Percentiles rank a stretch among this genome's conserved stretches.
phyloP scores from a whole-genome alignment of 2,329 filamentous ascomycete genomes.

The Nigrograna mackinnonii region DNA sequence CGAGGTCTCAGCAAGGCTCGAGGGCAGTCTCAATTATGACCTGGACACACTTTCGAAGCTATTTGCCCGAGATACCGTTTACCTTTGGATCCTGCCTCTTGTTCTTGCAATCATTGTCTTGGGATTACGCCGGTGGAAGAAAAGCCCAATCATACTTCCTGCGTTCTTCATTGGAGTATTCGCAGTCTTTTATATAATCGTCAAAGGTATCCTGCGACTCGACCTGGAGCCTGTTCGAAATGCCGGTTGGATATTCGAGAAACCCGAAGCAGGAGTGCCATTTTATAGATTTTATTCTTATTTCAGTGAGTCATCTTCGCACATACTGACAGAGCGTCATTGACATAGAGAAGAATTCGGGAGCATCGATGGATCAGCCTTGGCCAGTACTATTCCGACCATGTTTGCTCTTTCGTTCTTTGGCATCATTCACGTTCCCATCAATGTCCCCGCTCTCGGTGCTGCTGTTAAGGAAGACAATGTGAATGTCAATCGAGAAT shows the following conservation, averaged over 20 bases:
- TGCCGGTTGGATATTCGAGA: constrained; percentile 88
- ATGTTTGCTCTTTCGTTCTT: constrained; percentile 99
- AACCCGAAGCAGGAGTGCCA: constrained; percentile 80
- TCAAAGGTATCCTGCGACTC: constrained; percentile 69
- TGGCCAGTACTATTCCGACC: constrained; percentile 83
- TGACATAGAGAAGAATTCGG: constrained; percentile 65
- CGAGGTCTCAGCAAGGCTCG: constrained; percentile 87
- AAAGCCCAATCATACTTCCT: constrained; percentile 84
- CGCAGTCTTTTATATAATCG: constrained; percentile 76
- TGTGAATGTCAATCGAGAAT: constrained; percentile 84
- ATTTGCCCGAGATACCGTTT: constrained; percentile 71
- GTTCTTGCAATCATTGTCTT: constrained; percentile 76
- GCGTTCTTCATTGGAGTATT: constrained; percentile 83
- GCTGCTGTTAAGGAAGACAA: constrained; percentile 92
- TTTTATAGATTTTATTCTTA: constrained; percentile 99
- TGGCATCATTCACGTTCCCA: constrained; percentile 93
- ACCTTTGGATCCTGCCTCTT: constrained; percentile 83
- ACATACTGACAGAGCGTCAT: constrained; percentile 3
- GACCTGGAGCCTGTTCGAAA: constrained; percentile 69
- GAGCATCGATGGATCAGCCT: constrained; percentile 79
- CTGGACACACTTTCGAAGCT: constrained; percentile 75
- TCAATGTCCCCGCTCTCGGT: constrained; percentile 93
- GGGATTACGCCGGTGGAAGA: constrained; percentile 73
- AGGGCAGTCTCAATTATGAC: constrained; percentile 83
- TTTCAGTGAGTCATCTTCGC: constrained; percentile 67